phyloP scores from a whole-genome alignment of 208 protist genomes.

The Leishmania tarentolae region DNA sequence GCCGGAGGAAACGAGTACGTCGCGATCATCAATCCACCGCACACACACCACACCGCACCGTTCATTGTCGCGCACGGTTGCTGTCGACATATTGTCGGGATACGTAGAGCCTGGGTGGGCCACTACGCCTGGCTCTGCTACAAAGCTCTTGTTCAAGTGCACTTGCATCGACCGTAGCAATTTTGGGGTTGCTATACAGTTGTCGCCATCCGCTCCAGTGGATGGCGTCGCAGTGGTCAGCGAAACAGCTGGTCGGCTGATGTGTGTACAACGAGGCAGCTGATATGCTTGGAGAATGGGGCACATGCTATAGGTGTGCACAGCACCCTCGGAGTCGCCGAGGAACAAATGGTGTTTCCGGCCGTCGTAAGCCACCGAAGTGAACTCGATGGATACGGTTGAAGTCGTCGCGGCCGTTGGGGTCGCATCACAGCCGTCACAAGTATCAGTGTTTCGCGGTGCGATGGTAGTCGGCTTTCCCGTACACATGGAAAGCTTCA shows the following conservation, averaged over 20 bases:
- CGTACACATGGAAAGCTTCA: neutral
- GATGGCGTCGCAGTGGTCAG: neutral
- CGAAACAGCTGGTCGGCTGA: slow-evolving; percentile 28
- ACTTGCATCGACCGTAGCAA: slow-evolving; percentile 21
- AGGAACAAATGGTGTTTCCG: slow-evolving; percentile 65
- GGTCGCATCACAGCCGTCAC: neutral
- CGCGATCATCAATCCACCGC: slow-evolving; percentile 47
- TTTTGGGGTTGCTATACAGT: neutral
- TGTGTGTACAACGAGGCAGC: slow-evolving; percentile 40
- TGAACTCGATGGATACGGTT: slow-evolving; percentile 30
- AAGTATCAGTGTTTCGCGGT: neutral
- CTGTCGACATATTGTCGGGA: neutral
- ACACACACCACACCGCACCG: slow-evolving; percentile 18
- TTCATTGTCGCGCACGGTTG: neutral
- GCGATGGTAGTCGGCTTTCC: neutral
- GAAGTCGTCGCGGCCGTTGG: neutral
- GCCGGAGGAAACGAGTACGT: slow-evolving; percentile 48
- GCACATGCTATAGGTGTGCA: slow-evolving; percentile 67
- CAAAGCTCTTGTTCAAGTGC: slow-evolving; percentile 8
- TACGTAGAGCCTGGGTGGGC: neutral
- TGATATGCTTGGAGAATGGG: slow-evolving; percentile 44
- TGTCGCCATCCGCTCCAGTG: neutral
- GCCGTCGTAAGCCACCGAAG: slow-evolving; percentile 54
- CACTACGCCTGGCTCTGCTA: neutral
- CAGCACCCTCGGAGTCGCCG: slow-evolving; percentile 47